phyloP scores from a whole-genome alignment of 2,329 filamentous ascomycete species.

The Penicillium psychrosexuale region DNA sequence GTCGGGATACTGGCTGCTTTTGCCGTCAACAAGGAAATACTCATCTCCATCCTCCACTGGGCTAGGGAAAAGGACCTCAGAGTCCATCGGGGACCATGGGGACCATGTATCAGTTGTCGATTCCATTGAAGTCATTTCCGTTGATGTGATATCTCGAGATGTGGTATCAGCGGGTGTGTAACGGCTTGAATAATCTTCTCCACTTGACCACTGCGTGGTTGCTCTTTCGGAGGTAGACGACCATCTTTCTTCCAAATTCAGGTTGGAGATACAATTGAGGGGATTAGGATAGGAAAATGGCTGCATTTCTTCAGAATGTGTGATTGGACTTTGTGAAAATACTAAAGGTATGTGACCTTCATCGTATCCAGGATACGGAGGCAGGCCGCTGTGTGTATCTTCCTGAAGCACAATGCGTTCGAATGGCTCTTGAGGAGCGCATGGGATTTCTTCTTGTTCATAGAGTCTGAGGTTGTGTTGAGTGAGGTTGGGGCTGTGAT shows the following conservation, averaged over 20 bases:
- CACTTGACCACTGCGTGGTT: background rate
- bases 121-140: conserved; percentile 7
- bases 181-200: conserved; percentile 2
- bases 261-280: background rate
- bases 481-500: background rate
- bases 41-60: conserved; percentile 20
- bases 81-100: conserved; percentile 22
- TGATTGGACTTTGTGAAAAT: background rate
- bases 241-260: too few species aligned
- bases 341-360: background rate
- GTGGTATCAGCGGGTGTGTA: conserved; percentile 13
- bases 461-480: too few species aligned
- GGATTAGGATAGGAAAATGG: background rate
- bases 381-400: background rate
- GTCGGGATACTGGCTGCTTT: conserved; percentile 24
- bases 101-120: conserved; percentile 21
- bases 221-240: background rate
- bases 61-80: conserved; percentile 20
- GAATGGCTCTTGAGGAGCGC: background rate
- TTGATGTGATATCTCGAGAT: conserved; percentile 12
- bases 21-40: conserved; percentile 31
- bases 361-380: background rate
- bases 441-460: background rate
- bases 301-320: background rate
- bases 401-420: background rate